Evolutionary conservation across 1,139 yeast genomes (phyloP).

Genomic region (Candida mesenterica): DNA sequence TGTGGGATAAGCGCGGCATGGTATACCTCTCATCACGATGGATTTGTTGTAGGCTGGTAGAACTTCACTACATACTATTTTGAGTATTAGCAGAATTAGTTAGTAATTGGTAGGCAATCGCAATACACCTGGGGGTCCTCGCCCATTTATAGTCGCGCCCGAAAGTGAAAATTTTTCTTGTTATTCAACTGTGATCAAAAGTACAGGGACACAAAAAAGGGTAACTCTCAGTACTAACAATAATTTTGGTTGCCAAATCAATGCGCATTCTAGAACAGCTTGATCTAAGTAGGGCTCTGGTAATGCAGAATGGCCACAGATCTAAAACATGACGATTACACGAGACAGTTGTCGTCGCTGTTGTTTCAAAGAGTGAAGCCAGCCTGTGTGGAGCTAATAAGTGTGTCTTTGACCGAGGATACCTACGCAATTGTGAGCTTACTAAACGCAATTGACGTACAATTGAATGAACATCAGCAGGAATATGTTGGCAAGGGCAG

Average conservation of each 20-base stretch:
- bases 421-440: neutral
- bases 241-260: neutral
- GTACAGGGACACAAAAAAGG: neutral
- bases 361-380: constrained; percentile 35
- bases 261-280: too few relatives aligned
- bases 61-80: constrained; percentile 7
- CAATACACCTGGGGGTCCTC: neutral
- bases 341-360: constrained; percentile 22
- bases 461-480: constrained; percentile 18
- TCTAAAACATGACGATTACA: constrained; percentile 2
- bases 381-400: constrained; percentile 32
- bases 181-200: too few relatives aligned
- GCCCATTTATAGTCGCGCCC: constrained; percentile 3
- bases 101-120: constrained; percentile 2
- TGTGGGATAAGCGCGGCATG: neutral
- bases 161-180: constrained; percentile 1
- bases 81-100: constrained; percentile 3
- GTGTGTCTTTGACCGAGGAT: constrained; percentile 18
- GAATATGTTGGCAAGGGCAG: constrained; percentile 10
- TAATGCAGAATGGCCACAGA: neutral
- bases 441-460: constrained; percentile 6
- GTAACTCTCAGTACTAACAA: constrained; percentile 1
- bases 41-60: constrained; percentile 6
- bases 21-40: constrained; percentile 5
- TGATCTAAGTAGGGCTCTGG: neutral